A percentile compares a stretch with the other conserved stretches of the same genome.
Conservation (phyloP, 176 grass and related monocot species). For the Otatea glauca region DNA sequence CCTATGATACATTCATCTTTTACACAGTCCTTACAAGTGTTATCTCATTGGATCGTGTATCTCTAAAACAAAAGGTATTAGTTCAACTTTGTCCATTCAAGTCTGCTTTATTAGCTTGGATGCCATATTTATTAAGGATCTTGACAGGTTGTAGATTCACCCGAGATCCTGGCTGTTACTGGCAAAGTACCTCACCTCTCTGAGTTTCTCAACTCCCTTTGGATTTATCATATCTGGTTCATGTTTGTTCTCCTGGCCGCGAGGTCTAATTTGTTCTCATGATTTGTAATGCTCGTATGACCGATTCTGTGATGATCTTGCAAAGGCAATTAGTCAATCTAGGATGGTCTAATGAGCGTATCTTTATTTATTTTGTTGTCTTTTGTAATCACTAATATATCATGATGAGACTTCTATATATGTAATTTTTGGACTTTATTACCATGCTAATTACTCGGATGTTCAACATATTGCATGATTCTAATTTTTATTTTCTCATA, state of each 20-base stretch:
- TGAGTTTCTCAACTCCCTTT: constrained; percentile 89
- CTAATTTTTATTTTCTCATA: too few species aligned
- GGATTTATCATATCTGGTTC: too few species aligned
- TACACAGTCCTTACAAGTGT: constrained; percentile 93
- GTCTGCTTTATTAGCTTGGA: constrained; percentile 30
- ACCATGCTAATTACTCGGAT: too few species aligned
- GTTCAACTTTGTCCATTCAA: neutral
- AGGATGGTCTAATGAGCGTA: too few species aligned
- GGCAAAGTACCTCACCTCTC: constrained; percentile 88
- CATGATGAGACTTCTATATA: too few species aligned
- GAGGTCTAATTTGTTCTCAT: constrained; percentile 50
- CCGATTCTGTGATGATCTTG: too few species aligned
- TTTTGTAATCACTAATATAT: too few species aligned
- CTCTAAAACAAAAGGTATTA: constrained; percentile 79
- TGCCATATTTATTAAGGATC: constrained; percentile 33
- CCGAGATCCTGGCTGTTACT: constrained; percentile 94
- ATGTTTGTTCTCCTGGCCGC: too few species aligned
- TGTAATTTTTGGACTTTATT: too few species aligned
- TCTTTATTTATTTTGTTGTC: too few species aligned
- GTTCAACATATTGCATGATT: too few species aligned
- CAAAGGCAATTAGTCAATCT: too few species aligned
- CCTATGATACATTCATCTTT: constrained; percentile 95
- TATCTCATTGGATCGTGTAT: constrained; percentile 97
- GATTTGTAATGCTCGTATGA: constrained; percentile 3
- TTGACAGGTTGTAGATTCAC: constrained; percentile 87